Percentiles rank a stretch among this genome's conserved stretches.
phyloP scores from a whole-genome alignment of 2,329 filamentous ascomycete species.

The Pyrenochaeta sp. region DNA sequence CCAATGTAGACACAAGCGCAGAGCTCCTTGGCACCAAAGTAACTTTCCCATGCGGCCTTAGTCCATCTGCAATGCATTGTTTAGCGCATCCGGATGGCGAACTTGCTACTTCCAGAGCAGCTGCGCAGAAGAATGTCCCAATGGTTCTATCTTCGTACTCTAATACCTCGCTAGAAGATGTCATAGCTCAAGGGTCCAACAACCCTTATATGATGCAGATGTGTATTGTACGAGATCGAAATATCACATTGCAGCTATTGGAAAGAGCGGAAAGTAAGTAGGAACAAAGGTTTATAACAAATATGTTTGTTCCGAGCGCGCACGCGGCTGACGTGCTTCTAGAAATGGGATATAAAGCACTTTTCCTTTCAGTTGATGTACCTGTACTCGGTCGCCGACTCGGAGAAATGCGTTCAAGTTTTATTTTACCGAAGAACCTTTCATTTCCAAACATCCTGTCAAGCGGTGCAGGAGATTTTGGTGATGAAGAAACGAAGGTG shows the following conservation, averaged over 20 bases:
- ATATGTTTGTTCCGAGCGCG: not conserved
- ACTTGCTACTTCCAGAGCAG: slow-evolving; percentile 66
- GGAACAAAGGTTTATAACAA: slow-evolving; percentile 8
- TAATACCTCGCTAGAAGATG: slow-evolving; percentile 68
- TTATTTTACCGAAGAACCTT: slow-evolving; percentile 11
- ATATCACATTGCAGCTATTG: slow-evolving; percentile 46
- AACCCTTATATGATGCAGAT: slow-evolving; percentile 61
- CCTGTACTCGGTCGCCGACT: slow-evolving; percentile 58
- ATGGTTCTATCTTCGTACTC: slow-evolving; percentile 67
- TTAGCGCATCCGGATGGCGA: slow-evolving; percentile 73
- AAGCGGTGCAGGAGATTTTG: slow-evolving; percentile 23
- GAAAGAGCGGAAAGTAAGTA: slow-evolving; percentile 34
- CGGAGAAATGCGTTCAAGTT: not conserved
- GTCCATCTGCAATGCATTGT: slow-evolving; percentile 70
- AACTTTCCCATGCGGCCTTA: slow-evolving; percentile 48
- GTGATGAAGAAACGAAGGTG: slow-evolving; percentile 20
- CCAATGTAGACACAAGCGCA: slow-evolving; percentile 26
- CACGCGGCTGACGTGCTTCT: too few relatives aligned
- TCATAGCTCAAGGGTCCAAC: slow-evolving; percentile 50
- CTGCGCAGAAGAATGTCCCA: slow-evolving; percentile 66
- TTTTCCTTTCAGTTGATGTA: slow-evolving; percentile 65
- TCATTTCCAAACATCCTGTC: slow-evolving; percentile 54
- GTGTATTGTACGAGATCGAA: slow-evolving; percentile 61
- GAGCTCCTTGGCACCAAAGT: slow-evolving; percentile 45
- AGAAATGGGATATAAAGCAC: slow-evolving; percentile 55